A percentile compares a stretch with the other conserved stretches of the same genome.
These are phyloP conservation scores for Microdochium nivale DNA, from an alignment of 2,329 filamentous ascomycete species.

Conservation along the genomic window DNA sequence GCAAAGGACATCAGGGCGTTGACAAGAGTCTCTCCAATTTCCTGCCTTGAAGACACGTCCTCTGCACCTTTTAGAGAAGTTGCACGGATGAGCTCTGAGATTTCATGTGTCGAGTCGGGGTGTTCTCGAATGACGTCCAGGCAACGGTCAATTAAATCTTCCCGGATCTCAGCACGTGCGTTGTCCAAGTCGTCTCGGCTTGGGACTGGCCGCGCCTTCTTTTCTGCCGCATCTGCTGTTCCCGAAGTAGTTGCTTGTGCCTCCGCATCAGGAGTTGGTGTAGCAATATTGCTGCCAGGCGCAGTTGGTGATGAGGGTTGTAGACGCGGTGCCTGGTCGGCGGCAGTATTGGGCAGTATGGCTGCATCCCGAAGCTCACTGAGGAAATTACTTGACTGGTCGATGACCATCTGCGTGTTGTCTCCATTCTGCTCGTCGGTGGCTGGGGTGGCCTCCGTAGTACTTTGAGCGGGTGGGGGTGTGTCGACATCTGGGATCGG, in stretches of 20 bases:
- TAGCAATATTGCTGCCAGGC: slow-evolving; percentile 4
- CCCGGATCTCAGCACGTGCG: slow-evolving; percentile 62
- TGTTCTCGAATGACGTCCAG: slow-evolving; percentile 85
- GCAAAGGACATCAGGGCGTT: slow-evolving; percentile 70
- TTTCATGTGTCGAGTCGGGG: slow-evolving; percentile 79
- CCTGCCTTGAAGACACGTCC: slow-evolving; percentile 48
- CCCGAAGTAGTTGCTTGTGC: slow-evolving; percentile 15
- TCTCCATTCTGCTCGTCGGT: slow-evolving; percentile 13
- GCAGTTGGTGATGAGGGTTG: background rate
- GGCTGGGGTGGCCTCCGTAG: slow-evolving; percentile 15
- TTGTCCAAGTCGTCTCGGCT: slow-evolving; percentile 67
- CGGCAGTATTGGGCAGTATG: background rate
- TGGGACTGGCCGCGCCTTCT: slow-evolving; percentile 3
- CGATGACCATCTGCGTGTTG: slow-evolving; percentile 20
- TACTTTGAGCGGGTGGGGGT: background rate
- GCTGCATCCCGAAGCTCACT: slow-evolving; percentile 10
- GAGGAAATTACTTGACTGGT: slow-evolving; percentile 11
- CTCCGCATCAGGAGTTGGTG: slow-evolving; percentile 11
- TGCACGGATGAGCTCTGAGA: slow-evolving; percentile 76
- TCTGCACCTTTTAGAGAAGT: slow-evolving; percentile 53
- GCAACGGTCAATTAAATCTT: slow-evolving; percentile 78
- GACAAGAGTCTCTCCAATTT: slow-evolving; percentile 75
- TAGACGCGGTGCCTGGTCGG: slow-evolving; percentile 10
- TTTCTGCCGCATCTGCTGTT: slow-evolving; percentile 11
- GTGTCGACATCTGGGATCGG: slow-evolving; percentile 56